Percentiles rank a stretch among this genome's conserved stretches.
Conservation (phyloP, 106 monocot genomes). For the Posidonia australis region DNA sequence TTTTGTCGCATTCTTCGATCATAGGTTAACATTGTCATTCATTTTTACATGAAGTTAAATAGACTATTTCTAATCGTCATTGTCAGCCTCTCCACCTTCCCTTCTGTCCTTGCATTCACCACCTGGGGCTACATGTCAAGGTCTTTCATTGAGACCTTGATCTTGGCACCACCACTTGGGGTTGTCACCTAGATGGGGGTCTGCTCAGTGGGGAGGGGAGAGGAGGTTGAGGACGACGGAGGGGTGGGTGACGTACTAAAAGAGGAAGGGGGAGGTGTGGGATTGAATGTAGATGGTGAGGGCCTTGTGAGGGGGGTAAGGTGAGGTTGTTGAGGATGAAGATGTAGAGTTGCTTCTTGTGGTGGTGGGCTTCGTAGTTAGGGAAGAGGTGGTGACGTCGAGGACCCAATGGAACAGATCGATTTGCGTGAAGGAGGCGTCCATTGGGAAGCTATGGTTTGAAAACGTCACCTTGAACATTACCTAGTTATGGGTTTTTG, state of each 20-base stretch:
- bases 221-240: constrained; percentile 76
- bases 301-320: constrained; percentile 62
- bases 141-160: constrained; percentile 78
- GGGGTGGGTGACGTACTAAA: constrained; percentile 61
- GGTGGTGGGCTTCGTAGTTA: constrained; percentile 34
- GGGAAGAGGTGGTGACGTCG: constrained; percentile 40
- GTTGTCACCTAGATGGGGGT: not conserved
- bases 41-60: constrained; percentile 96
- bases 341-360: constrained; percentile 45
- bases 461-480: constrained; percentile 90
- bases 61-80: constrained; percentile 73
- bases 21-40: no score
- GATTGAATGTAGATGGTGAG: constrained; percentile 71
- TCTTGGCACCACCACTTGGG: constrained; percentile 28
- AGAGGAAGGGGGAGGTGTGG: constrained; percentile 45
- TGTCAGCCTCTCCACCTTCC: constrained; percentile 52
- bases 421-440: constrained; percentile 74
- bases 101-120: constrained; percentile 45
- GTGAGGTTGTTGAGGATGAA: constrained; percentile 51
- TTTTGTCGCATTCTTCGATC: no score
- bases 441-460: constrained; percentile 73
- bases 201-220: constrained; percentile 36
- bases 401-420: constrained; percentile 81
- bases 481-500: no score
- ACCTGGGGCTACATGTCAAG: constrained; percentile 58